Conservation (phyloP, 768 basidiomycete species). For the Leucocoprinus leucothites region DNA sequence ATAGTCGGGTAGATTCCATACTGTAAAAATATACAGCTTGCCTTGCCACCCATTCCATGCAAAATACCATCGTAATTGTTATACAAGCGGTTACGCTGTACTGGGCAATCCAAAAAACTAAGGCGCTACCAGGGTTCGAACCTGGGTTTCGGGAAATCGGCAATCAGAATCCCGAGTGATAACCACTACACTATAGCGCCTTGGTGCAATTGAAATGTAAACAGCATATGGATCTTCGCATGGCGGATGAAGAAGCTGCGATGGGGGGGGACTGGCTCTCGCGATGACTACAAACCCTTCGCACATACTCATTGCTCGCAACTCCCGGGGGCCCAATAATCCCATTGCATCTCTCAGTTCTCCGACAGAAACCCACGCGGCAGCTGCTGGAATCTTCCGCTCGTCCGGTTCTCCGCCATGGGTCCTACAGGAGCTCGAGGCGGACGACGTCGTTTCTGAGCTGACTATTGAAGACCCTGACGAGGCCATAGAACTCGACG, state of each 20-base stretch:
- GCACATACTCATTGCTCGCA: constrained; percentile 85
- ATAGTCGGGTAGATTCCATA: too few species aligned
- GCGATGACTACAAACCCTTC: constrained; percentile 74
- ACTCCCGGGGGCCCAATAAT: constrained; percentile 72
- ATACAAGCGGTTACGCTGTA: too few species aligned
- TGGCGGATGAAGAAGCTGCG: not conserved
- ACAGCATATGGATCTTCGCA: too few species aligned
- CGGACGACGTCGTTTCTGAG: constrained; percentile 67
- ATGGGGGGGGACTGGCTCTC: not conserved
- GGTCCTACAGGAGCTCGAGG: constrained; percentile 74
- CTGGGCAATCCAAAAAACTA: not conserved
- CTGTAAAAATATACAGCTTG: too few species aligned
- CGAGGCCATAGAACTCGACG: constrained; percentile 74
- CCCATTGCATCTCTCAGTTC: constrained; percentile 80
- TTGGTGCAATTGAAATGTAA: not conserved
- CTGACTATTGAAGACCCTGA: constrained; percentile 65
- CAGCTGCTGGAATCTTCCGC: constrained; percentile 80
- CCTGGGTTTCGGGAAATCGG: constrained; percentile 40
- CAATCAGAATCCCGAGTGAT: constrained; percentile 39
- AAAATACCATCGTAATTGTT: too few species aligned
- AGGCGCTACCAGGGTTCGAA: constrained; percentile 46
- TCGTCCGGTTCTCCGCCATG: constrained; percentile 78
- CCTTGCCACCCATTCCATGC: too few species aligned
- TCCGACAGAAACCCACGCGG: constrained; percentile 86
- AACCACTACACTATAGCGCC: constrained; percentile 39